A percentile compares a stretch with the other conserved stretches of the same genome.
These are phyloP conservation scores for Fremontodendron californicum DNA, from an alignment of 345 rosid genomes.

Conservation along the genomic window DNA sequence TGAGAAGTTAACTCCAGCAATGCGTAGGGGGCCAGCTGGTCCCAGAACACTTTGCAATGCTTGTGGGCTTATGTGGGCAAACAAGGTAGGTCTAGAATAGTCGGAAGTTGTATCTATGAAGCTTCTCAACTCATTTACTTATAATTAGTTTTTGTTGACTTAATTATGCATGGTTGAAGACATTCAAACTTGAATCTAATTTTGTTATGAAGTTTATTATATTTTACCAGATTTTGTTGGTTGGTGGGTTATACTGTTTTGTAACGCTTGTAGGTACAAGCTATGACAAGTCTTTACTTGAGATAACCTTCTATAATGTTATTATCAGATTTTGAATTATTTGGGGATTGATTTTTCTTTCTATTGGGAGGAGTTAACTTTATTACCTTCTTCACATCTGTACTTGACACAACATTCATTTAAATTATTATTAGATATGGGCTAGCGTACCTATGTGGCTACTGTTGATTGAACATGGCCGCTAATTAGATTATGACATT, in stretches of 20 bases:
- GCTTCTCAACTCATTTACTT: background rate
- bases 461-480: background rate
- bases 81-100: constrained; percentile 23
- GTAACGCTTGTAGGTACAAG: background rate
- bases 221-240: background rate
- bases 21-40: constrained; percentile 40
- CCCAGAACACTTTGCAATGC: constrained; percentile 42
- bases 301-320: background rate
- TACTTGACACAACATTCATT: background rate
- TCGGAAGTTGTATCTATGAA: background rate
- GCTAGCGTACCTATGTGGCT: background rate
- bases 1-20: constrained; percentile 34
- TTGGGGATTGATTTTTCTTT: constrained; percentile 4
- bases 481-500: background rate
- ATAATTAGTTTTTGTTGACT: background rate
- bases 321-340: background rate
- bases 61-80: constrained; percentile 43
- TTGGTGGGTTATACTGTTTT: background rate
- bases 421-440: background rate
- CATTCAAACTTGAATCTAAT: background rate
- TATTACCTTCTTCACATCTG: background rate
- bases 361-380: background rate
- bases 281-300: background rate
- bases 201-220: background rate
- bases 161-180: background rate